Evolutionary conservation across 345 rosid species (phyloP), one percentile per base, ranked within the genome.

Genomic region (Murraya paniculata): DNA sequence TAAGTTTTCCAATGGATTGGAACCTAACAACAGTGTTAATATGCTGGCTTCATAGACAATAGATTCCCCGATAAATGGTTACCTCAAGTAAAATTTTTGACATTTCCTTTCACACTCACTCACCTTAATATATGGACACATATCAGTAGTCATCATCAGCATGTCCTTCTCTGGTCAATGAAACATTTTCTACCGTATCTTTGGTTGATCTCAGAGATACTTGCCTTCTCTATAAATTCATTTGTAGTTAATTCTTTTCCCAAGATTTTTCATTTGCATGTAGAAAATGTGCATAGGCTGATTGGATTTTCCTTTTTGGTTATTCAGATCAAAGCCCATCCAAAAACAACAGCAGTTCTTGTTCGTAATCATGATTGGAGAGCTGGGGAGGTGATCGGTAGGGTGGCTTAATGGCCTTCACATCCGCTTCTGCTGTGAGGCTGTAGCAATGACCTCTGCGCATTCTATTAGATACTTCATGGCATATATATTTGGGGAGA

Each of bases 401-500:
- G 65, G n/a, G 35, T 1, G 9, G 35, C 8, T 61, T 27, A 27
- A 61, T 61, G 65, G 65, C 21, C 35, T 60, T 61, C 65, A 27
- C 21, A 22, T 61, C 65, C 0, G 35, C 19, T 61, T 61, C 21
- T 61, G 7, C 33, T 4, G 65, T 2, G 21, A 27, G 65, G 65
- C 21, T 61, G 35, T 62, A n/a, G 4, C 50, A 45, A 45, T n/a
- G 18, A 45, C 1, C 18, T 45, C 50, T 45, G 50, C 18, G 1
- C 16, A 45, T 45, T 41, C 50, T 45, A 13, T 11, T 16, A 45
- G 50, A 45, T 45, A 11, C 50, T 45, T 45, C 18, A 94, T 59
- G 99, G 97, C 56, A 81, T 96, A 84, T 94, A 91, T 77, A 81
- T 91, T 65, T 94, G 98, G 98, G 97, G 95, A 78, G 98, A 94